A percentile compares a stretch with the other conserved stretches of the same genome.
Evolutionary conservation across 495 filamentous ascomycete species (phyloP).

Genomic region (Podospora comata): DNA sequence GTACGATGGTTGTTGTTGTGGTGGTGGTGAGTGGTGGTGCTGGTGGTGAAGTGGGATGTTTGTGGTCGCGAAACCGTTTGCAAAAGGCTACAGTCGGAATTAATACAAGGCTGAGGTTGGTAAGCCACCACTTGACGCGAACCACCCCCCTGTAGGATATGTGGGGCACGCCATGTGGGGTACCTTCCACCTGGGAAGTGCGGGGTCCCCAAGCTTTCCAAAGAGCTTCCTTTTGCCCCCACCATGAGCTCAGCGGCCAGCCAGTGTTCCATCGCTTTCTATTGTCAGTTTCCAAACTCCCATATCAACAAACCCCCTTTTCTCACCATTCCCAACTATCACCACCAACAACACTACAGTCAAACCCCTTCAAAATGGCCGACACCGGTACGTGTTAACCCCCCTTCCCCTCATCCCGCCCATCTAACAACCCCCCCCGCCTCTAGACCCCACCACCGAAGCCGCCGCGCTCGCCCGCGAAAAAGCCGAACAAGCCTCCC

Average conservation of each 20-base stretch:
- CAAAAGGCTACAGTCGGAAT: too few relatives aligned
- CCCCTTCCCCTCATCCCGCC: neutral
- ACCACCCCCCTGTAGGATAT: neutral
- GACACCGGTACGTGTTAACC: neutral
- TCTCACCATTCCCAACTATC: neutral
- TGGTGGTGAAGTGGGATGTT: too few relatives aligned
- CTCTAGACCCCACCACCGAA: slow-evolving; percentile 49
- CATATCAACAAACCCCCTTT: neutral
- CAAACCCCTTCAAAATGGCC: neutral
- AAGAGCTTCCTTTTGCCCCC: neutral
- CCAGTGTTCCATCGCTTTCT: neutral
- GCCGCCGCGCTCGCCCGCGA: slow-evolving; percentile 75
- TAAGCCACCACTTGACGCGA: too few relatives aligned
- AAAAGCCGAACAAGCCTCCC: slow-evolving; percentile 78
- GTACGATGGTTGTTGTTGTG: too few relatives aligned
- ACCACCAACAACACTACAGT: neutral
- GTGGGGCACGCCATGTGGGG: neutral
- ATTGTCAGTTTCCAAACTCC: neutral
- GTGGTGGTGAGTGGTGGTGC: too few relatives aligned
- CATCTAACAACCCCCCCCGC: slow-evolving; percentile 12
- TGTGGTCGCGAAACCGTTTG: too few relatives aligned
- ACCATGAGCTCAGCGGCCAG: slow-evolving; percentile 3
- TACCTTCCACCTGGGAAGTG: neutral
- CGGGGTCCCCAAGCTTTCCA: neutral
- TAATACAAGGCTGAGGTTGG: too few relatives aligned